These are phyloP conservation scores for Colletotrichum incanum DNA, from an alignment of 2,329 filamentous ascomycete genomes.

Conservation along the genomic window DNA sequence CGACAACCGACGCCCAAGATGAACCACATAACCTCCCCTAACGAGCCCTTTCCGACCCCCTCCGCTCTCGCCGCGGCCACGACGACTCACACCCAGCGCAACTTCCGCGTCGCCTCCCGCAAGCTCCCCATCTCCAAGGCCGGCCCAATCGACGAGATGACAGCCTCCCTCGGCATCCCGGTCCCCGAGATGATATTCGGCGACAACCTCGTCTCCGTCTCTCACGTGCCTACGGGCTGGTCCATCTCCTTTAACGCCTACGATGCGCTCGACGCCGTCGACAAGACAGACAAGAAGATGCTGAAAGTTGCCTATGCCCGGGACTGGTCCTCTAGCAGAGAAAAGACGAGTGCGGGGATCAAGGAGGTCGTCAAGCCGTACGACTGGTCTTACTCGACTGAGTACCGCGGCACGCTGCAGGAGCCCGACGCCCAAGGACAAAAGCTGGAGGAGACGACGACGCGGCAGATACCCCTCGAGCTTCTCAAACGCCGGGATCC, in stretches of 20 bases:
- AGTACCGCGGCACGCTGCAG: constrained; percentile 82
- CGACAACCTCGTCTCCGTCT: constrained; percentile 86
- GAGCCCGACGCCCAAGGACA: background rate
- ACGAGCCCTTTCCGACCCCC: constrained; percentile 71
- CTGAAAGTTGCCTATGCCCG: constrained; percentile 93
- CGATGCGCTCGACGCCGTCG: constrained; percentile 90
- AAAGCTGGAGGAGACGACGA: constrained; percentile 43
- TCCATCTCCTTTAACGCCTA: constrained; percentile 85
- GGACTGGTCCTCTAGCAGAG: constrained; percentile 81
- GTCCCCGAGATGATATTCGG: constrained; percentile 99
- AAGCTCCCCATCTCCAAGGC: constrained; percentile 97
- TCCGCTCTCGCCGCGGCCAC: constrained; percentile 69
- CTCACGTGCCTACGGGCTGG: constrained; percentile 84
- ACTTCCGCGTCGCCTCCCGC: constrained; percentile 84
- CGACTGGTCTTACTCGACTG: constrained; percentile 97
- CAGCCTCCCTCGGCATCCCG: constrained; percentile 83
- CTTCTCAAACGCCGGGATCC: constrained; percentile 91
- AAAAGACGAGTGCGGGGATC: constrained; percentile 88
- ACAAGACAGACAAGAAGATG: constrained; percentile 94
- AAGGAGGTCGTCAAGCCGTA: constrained; percentile 96
- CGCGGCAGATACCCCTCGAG: constrained; percentile 81
- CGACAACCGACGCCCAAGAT: constrained; percentile 46
- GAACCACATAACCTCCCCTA: constrained; percentile 59
- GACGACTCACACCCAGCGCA: constrained; percentile 70
- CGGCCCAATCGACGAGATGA: constrained; percentile 89